phyloP scores from a whole-genome alignment of 352 stramenopile species.

The Thalassiosira hispida region DNA sequence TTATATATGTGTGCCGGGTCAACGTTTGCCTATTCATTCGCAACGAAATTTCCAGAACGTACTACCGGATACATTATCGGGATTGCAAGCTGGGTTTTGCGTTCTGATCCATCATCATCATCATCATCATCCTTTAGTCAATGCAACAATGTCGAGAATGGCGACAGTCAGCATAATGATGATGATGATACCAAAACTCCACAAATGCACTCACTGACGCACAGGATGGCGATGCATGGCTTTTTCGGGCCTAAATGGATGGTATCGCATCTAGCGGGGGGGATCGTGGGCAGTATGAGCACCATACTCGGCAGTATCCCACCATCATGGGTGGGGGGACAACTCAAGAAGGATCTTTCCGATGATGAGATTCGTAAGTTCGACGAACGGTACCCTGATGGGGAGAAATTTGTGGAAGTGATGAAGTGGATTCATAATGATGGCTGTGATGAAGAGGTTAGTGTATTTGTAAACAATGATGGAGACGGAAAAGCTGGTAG shows the following conservation, averaged over 20 bases:
- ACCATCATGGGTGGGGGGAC: constrained; percentile 1
- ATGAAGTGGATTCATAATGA: constrained; percentile 48
- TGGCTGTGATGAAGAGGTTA: constrained; percentile 25
- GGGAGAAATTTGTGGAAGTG: constrained; percentile 24
- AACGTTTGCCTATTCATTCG: constrained; percentile 50
- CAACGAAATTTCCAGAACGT: constrained; percentile 30
- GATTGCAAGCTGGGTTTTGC: constrained; percentile 47
- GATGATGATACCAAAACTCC: constrained; percentile 4
- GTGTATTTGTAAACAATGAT: constrained; percentile 35
- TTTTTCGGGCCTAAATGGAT: constrained; percentile 46
- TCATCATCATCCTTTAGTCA: neutral
- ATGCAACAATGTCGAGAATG: neutral
- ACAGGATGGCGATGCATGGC: constrained; percentile 47
- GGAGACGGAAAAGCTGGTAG: neutral
- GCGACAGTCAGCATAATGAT: neutral
- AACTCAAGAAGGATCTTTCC: constrained; percentile 42
- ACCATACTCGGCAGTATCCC: constrained; percentile 23
- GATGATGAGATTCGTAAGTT: constrained; percentile 22
- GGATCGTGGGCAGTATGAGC: constrained; percentile 19
- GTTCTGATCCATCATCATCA: neutral
- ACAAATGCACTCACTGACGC: constrained; percentile 26
- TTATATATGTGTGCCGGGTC: constrained; percentile 60
- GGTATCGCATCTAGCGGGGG: constrained; percentile 26
- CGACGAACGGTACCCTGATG: constrained; percentile 27
- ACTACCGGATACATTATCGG: constrained; percentile 54